phyloP scores from a whole-genome alignment of 2,329 filamentous ascomycete genomes.

The Coniochaeta prunicola region DNA sequence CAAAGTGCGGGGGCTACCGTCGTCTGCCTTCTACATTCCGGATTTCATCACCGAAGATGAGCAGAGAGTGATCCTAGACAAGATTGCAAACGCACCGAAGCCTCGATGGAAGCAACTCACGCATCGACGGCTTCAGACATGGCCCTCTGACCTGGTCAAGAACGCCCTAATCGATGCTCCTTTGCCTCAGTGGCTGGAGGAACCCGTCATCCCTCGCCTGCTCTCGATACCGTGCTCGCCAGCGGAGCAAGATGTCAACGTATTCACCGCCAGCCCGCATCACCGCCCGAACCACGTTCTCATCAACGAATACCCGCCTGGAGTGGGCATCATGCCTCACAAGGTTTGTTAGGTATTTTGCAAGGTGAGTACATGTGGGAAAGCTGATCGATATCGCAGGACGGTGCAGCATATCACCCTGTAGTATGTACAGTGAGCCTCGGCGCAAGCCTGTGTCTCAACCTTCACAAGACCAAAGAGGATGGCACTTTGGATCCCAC shows the following conservation, averaged over 20 bases:
- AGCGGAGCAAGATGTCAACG: conserved; percentile 23
- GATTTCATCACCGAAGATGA: conserved; percentile 75
- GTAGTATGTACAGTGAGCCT: conserved; percentile 89
- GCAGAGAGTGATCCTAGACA: conserved; percentile 59
- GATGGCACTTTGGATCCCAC: conserved; percentile 48
- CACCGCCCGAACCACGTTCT: conserved; percentile 78
- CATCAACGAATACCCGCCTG: conserved; percentile 84
- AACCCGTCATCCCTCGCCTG: conserved; percentile 60
- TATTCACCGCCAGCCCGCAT: conserved; percentile 64
- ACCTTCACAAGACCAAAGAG: conserved; percentile 61
- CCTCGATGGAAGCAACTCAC: conserved; percentile 81
- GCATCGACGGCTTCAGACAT: conserved; percentile 85
- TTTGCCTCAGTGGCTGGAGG: conserved; percentile 67
- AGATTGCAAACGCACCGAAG: conserved; percentile 57
- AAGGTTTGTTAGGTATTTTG: conserved; percentile 39
- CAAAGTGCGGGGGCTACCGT: conserved; percentile 49
- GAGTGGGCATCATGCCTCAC: conserved; percentile 94
- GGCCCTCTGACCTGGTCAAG: conserved; percentile 75
- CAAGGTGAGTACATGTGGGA: conserved; percentile 2
- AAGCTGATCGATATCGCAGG: conserved; percentile 31
- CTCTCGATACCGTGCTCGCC: conserved; percentile 37
- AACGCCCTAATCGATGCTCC: conserved; percentile 68
- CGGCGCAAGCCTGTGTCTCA: conserved; percentile 68
- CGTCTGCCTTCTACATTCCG: conserved; percentile 73
- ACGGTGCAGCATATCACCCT: conserved; percentile 79